These are phyloP conservation scores for Musa balbisiana DNA, from an alignment of 202 grass and related monocot genomes.

Conservation along the genomic window DNA sequence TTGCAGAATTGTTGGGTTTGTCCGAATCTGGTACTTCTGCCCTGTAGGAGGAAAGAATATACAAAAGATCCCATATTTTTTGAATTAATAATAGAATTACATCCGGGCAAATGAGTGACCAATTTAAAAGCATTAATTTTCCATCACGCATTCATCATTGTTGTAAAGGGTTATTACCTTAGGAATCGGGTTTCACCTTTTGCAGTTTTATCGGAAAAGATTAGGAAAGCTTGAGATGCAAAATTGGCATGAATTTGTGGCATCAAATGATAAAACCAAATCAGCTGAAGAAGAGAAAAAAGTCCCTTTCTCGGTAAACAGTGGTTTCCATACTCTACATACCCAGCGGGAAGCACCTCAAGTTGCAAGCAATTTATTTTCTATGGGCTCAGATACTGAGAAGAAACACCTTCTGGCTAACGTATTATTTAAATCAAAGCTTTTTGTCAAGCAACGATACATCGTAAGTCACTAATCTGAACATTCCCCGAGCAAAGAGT, in stretches of 20 bases:
- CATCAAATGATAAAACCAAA: background rate
- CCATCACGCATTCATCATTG: no score
- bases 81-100: no score
- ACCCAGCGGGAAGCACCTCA: no score
- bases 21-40: constrained; percentile 25
- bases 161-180: no score
- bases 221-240: no score
- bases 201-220: no score
- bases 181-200: no score
- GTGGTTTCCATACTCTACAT: no score
- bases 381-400: background rate
- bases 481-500: no score
- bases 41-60: constrained; percentile 35
- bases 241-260: background rate
- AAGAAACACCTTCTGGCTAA: background rate
- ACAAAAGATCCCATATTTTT: background rate
- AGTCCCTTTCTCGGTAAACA: background rate
- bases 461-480: no score
- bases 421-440: background rate
- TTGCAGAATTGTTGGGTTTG: constrained; percentile 26
- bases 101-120: background rate
- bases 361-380: no score
- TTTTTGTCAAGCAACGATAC: background rate
- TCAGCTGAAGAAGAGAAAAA: background rate
- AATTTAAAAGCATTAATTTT: background rate